A percentile compares a stretch with the other conserved stretches of the same genome.
Evolutionary conservation across 73 alveolate species (phyloP).

Genomic region (Paramecium pentaurelia): DNA sequence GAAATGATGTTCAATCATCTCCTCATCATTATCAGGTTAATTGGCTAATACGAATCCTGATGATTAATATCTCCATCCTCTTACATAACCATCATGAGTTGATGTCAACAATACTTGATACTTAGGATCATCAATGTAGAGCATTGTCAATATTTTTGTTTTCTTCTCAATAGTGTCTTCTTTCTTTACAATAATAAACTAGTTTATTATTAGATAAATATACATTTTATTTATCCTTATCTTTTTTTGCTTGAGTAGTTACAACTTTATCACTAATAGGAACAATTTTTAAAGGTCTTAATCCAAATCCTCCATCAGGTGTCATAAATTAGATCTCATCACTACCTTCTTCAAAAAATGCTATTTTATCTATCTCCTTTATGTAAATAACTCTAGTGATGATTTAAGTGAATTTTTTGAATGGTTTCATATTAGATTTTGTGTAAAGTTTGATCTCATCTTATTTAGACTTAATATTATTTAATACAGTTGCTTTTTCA

Average conservation of each 20-base stretch:
- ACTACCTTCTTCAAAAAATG: constrained; percentile 78
- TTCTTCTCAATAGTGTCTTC: constrained; percentile 47
- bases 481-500: constrained; percentile 77
- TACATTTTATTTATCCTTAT: constrained; percentile 55
- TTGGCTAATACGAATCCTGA: constrained; percentile 57
- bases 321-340: constrained; percentile 75
- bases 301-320: constrained; percentile 77
- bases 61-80: constrained; percentile 74
- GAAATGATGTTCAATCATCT: constrained; percentile 69
- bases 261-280: constrained; percentile 60
- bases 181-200: constrained; percentile 42
- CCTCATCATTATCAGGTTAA: constrained; percentile 62
- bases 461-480: constrained; percentile 65
- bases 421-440: constrained; percentile 59
- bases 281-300: constrained; percentile 73
- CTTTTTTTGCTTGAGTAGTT: constrained; percentile 48
- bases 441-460: constrained; percentile 76
- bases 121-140: constrained; percentile 64
- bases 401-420: constrained; percentile 37
- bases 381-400: constrained; percentile 72
- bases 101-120: constrained; percentile 70
- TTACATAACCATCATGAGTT: constrained; percentile 74
- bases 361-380: constrained; percentile 72
- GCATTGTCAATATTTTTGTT: constrained; percentile 48
- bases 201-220: neutral